Base-by-base conservation (phyloP, 2,329 filamentous ascomycete genomes). In the Didymella segeticola region DNA sequence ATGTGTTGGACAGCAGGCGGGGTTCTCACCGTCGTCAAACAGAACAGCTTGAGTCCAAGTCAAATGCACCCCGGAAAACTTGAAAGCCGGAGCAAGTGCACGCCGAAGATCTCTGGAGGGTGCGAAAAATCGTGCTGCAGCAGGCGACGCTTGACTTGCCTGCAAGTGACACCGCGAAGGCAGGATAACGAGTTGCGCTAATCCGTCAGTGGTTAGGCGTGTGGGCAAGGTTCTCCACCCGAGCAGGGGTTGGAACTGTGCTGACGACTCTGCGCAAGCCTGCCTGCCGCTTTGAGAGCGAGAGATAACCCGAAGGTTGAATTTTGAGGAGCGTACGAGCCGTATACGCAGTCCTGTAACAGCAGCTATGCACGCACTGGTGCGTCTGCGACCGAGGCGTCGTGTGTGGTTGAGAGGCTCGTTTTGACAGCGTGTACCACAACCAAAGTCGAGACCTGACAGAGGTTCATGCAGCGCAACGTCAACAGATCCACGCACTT, bases 81-180 rank as follows among this genome's bases (percentile, higher is more conserved):
- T 17, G 51, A 45, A 36, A 37, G 53, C 47, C 42, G 43, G 54
- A 46, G 53, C 46, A 39, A 39, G 43, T 53, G 43, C 43, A 51
- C 50, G 39, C 61, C 56, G 41, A 57, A 50, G 54, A 50, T 54
- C 57, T 48, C 50, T 53, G 50, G 36, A 57, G 46, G 57, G 47
- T 29, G 47, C 50, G 43, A 52, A 53, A 54, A 57, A 36, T 57
- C 45, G 39, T 54, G 51, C 51, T 43, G 54, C 30, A 56, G 50
- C 56, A 54, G 48, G 47, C 34, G 33, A 53, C 38, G 51, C 46
- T 56, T 39, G 36, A 54, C 47, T 47, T 55, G 53, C 59, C 56
- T 50, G 20, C 53, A 27, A 38, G 48, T 58, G 50, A 53, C 39
- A 47, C 45, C 38, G n/a, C n/a, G 15, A 23, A 27, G 43, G 38